phyloP scores from a whole-genome alignment of 2,329 filamentous ascomycete species.

The Aspergillus sp. region DNA sequence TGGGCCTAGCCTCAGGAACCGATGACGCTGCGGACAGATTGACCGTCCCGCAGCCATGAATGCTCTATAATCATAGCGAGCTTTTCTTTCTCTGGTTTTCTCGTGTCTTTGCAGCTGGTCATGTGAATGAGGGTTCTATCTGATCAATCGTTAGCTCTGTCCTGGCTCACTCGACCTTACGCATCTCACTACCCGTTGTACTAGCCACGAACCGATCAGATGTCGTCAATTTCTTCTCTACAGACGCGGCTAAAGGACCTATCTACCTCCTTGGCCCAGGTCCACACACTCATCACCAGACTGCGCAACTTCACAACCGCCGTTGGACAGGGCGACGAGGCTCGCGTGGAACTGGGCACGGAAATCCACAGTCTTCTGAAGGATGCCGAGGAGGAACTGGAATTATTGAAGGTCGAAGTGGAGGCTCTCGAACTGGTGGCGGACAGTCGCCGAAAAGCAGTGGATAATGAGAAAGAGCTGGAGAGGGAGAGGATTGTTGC shows the following conservation, averaged over 20 bases:
- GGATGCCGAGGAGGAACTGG: conserved; percentile 78
- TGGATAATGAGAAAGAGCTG: conserved; percentile 54
- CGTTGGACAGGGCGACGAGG: conserved; percentile 62
- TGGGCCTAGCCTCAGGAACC: conserved; percentile 21
- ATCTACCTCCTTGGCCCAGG: conserved; percentile 52
- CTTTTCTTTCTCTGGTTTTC: too few relatives aligned
- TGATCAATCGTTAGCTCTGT: neutral
- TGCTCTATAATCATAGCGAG: too few relatives aligned
- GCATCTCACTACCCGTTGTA: too few relatives aligned
- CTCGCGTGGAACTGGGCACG: conserved; percentile 68
- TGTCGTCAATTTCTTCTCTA: conserved; percentile 41
- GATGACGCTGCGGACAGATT: conserved; percentile 26
- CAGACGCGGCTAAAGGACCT: conserved; percentile 51
- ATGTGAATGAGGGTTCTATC: too few relatives aligned
- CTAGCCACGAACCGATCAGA: conserved; percentile 18
- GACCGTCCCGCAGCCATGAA: neutral
- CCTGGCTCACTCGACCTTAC: neutral
- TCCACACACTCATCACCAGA: conserved; percentile 54
- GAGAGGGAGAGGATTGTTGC: conserved; percentile 66
- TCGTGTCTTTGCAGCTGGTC: too few relatives aligned
- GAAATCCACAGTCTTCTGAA: conserved; percentile 79
- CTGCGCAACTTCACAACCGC: conserved; percentile 60
- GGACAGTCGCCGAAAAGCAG: conserved; percentile 30
- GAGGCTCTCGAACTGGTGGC: conserved; percentile 60
- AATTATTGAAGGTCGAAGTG: conserved; percentile 74